phyloP scores from a whole-genome alignment of 164 flowering plant species.

The Chimonanthus salicifolius region DNA sequence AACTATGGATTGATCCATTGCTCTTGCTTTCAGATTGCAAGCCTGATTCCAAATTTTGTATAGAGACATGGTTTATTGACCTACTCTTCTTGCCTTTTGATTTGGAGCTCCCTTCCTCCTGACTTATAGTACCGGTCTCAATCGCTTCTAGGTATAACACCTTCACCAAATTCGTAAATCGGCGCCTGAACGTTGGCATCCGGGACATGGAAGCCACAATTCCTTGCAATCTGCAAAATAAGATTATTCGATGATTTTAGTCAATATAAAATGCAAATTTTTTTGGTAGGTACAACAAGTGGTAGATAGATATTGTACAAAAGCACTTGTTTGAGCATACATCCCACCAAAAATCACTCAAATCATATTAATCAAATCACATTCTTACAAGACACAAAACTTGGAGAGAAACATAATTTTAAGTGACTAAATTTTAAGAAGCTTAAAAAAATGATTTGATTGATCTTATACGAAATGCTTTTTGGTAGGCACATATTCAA shows the following conservation, averaged over 20 bases:
- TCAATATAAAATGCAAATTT: too few relatives aligned
- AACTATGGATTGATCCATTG: not conserved
- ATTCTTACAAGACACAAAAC: too few relatives aligned
- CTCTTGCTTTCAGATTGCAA: not conserved
- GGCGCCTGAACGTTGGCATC: constrained; percentile 79
- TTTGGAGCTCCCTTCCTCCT: constrained; percentile 21
- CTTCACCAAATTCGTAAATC: constrained; percentile 59
- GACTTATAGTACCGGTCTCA: constrained; percentile 31
- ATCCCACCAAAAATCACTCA: too few relatives aligned
- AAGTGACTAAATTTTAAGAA: too few relatives aligned
- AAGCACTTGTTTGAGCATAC: too few relatives aligned
- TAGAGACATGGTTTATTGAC: not conserved
- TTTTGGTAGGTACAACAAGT: too few relatives aligned
- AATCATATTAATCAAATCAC: too few relatives aligned
- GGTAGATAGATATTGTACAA: too few relatives aligned
- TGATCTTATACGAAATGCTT: too few relatives aligned
- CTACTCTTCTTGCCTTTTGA: not conserved
- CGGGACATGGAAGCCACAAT: constrained; percentile 78
- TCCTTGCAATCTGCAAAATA: constrained; percentile 57
- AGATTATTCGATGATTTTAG: not conserved
- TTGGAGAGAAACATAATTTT: too few relatives aligned
- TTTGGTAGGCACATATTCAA: too few relatives aligned
- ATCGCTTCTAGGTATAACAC: constrained; percentile 59
- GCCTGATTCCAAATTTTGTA: not conserved
- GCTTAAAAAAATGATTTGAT: too few relatives aligned